Evolutionary conservation across 805 yeast species (phyloP).

Genomic region (Sporopachydermia lactativora): DNA sequence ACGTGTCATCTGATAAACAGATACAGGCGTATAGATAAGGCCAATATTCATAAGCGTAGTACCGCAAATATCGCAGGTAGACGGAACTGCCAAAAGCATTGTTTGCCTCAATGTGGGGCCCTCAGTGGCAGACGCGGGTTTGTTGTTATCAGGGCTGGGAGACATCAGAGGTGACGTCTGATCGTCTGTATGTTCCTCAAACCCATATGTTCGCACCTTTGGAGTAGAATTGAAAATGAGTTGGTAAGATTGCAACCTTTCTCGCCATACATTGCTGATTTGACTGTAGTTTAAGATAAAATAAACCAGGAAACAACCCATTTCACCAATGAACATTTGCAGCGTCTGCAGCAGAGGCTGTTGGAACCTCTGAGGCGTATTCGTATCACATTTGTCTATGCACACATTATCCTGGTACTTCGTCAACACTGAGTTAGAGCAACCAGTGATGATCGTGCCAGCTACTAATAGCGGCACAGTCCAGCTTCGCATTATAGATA

Average conservation of each 20-base stretch:
- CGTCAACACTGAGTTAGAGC: constrained; percentile 58
- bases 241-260: neutral
- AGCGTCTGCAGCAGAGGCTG: constrained; percentile 71
- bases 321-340: constrained; percentile 73
- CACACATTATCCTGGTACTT: constrained; percentile 69
- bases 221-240: neutral
- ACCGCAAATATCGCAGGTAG: constrained; percentile 56
- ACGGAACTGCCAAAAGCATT: constrained; percentile 38
- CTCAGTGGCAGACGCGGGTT: neutral
- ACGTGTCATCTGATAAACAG: constrained; percentile 76
- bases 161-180: neutral
- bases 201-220: neutral
- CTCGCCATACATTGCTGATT: neutral
- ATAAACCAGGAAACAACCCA: constrained; percentile 31
- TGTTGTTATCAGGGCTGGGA: neutral
- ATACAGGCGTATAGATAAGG: constrained; percentile 58
- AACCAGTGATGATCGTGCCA: constrained; percentile 56
- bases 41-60: constrained; percentile 73
- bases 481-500: neutral
- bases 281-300: constrained; percentile 14
- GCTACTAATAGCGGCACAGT: constrained; percentile 16
- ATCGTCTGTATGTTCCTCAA: constrained; percentile 6
- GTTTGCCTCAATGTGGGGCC: constrained; percentile 4
- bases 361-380: constrained; percentile 38
- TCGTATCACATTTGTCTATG: constrained; percentile 37